These are phyloP conservation scores for Hypoxylon fragiforme DNA, from an alignment of 495 filamentous ascomycete genomes.

Conservation along the genomic window DNA sequence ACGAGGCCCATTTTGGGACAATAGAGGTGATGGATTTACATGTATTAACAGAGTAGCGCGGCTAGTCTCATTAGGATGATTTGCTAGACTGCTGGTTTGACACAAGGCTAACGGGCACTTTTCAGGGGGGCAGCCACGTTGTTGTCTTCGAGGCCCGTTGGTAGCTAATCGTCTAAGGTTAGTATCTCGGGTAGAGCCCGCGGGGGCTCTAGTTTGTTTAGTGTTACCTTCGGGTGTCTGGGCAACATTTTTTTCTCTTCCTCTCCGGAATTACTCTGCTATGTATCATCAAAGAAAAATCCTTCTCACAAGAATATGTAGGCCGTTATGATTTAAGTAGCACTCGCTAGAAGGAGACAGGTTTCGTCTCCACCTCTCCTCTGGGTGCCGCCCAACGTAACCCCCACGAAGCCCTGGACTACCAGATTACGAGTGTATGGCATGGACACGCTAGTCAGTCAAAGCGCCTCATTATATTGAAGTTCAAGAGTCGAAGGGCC, in stretches of 20 bases:
- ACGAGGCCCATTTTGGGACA: slow-evolving; percentile 1
- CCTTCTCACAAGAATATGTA: too few relatives aligned
- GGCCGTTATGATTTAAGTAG: too few relatives aligned
- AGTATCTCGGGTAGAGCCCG: too few relatives aligned
- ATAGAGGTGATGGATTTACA: slow-evolving; percentile 1
- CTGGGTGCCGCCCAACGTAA: neutral
- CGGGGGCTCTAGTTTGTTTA: slow-evolving; percentile 8
- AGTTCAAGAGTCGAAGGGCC: slow-evolving; percentile 1
- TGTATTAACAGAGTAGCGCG: slow-evolving; percentile 8
- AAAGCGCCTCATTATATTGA: slow-evolving; percentile 16
- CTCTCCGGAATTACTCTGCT: slow-evolving; percentile 5
- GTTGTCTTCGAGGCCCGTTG: slow-evolving; percentile 4
- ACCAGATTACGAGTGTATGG: slow-evolving; percentile 20
- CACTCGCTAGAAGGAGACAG: too few relatives aligned
- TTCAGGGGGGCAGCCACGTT: slow-evolving; percentile 18
- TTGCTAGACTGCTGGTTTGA: slow-evolving; percentile 12
- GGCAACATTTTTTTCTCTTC: neutral
- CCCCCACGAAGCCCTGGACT: slow-evolving; percentile 23
- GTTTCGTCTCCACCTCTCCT: slow-evolving; percentile 19
- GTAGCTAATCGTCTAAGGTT: neutral
- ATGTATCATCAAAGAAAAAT: neutral
- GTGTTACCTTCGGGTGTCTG: neutral
- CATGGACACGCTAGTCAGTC: slow-evolving; percentile 19
- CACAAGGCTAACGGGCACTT: slow-evolving; percentile 1
- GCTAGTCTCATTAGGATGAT: slow-evolving; percentile 6